Evolutionary conservation across 106 monocot genomes (phyloP).

Genomic region (Ottelia alismoides): DNA sequence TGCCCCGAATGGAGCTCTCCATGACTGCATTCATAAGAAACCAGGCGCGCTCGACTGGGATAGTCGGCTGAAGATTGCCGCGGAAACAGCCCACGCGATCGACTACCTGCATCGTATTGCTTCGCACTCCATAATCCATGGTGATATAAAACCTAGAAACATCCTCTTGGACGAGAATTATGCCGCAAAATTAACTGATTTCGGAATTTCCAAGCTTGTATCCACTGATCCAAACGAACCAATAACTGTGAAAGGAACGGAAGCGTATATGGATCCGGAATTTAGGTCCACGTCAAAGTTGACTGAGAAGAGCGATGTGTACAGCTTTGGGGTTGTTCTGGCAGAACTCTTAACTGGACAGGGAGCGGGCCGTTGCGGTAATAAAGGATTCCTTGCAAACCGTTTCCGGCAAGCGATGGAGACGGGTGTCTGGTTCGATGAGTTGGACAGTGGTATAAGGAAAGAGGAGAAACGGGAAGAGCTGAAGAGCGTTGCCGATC

Average conservation of each 20-base stretch:
- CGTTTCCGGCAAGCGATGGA: not conserved
- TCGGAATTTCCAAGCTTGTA: not conserved
- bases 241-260: not conserved
- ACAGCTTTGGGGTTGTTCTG: not conserved
- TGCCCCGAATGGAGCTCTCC: not conserved
- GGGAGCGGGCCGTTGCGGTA: not conserved
- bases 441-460: not conserved
- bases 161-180: not conserved
- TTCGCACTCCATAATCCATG: not conserved
- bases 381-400: not conserved
- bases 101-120: not conserved
- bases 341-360: not conserved
- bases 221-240: not conserved
- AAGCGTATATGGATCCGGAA: not conserved
- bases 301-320: conserved; percentile 2
- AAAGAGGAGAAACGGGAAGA: not conserved
- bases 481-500: not conserved
- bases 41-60: not conserved
- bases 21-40: not conserved
- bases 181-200: not conserved
- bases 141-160: not conserved
- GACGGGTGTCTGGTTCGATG: not conserved
- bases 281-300: not conserved
- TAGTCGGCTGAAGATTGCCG: not conserved
- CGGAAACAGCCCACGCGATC: not conserved